These are phyloP conservation scores for Entomophthora muscae DNA, from an alignment of 371 early-diverging fungal genomes.

Conservation along the genomic window DNA sequence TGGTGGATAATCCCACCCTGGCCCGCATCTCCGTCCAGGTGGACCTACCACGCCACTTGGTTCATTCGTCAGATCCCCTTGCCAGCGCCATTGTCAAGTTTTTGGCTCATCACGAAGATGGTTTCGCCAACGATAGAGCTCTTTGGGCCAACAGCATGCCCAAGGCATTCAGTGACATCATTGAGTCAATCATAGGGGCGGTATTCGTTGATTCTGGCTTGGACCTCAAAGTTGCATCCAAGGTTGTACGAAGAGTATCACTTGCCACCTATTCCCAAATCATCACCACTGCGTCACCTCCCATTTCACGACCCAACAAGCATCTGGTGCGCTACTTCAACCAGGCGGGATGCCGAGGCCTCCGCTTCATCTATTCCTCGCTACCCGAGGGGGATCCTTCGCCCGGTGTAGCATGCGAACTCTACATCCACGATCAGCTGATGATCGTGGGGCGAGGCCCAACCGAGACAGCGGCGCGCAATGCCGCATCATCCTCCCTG, in stretches of 20 bases:
- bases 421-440: neutral
- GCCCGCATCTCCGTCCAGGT: slow-evolving; percentile 40
- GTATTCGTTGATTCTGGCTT: slow-evolving; percentile 70
- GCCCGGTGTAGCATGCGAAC: neutral
- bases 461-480: neutral
- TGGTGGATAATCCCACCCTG: slow-evolving; percentile 72
- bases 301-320: neutral
- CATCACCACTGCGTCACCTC: neutral
- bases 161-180: slow-evolving; percentile 71
- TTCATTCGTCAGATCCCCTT: slow-evolving; percentile 36
- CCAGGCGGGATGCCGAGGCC: neutral
- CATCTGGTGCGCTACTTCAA: neutral
- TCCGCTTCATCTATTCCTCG: neutral
- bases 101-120: slow-evolving; percentile 15
- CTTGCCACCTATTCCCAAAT: neutral
- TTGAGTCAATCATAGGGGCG: slow-evolving; percentile 81
- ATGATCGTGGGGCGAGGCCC: neutral
- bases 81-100: slow-evolving; percentile 27
- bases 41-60: slow-evolving; percentile 41
- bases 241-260: neutral
- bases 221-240: slow-evolving; percentile 20
- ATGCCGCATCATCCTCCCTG: neutral
- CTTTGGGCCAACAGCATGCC: slow-evolving; percentile 61
- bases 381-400: neutral
- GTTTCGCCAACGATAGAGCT: slow-evolving; percentile 23